Percentiles rank a stretch among this genome's conserved stretches.
Conservation (phyloP, 257 asterid genomes). For the Lycium ferocissimum region DNA sequence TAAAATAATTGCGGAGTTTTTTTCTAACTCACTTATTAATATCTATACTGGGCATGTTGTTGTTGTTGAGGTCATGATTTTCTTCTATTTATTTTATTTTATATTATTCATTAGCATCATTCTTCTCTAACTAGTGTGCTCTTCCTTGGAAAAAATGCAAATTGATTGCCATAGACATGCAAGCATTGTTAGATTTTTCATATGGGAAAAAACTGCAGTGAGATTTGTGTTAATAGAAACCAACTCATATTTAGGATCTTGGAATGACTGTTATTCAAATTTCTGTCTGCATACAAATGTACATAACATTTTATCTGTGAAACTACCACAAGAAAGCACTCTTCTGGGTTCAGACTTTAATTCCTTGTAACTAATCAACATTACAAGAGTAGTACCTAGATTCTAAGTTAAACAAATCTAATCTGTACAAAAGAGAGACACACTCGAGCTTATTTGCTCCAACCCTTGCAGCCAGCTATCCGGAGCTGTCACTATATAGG, state of each 20-base stretch:
- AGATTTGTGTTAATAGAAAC: background rate
- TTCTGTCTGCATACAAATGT: background rate
- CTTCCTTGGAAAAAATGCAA: background rate
- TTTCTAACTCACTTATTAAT: background rate
- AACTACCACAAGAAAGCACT: background rate
- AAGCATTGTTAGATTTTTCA: background rate
- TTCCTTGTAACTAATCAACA: background rate
- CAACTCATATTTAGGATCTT: background rate
- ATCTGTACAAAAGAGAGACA: background rate
- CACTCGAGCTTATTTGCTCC: background rate
- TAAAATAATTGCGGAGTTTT: no score
- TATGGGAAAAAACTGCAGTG: background rate
- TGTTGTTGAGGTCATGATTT: no score
- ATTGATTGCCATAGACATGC: background rate
- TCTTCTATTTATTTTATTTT: no score
- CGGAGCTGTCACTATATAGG: background rate
- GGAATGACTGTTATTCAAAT: background rate
- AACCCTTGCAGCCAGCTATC: background rate
- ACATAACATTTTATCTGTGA: background rate
- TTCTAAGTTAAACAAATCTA: conserved; percentile 5
- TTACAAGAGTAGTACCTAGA: background rate
- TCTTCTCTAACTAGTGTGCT: no score
- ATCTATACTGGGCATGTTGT: no score
- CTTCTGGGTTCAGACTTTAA: conserved; percentile 22
- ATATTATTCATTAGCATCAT: no score